phyloP scores from a whole-genome alignment of 495 filamentous ascomycete species.

The Penicillium malachiteum region DNA sequence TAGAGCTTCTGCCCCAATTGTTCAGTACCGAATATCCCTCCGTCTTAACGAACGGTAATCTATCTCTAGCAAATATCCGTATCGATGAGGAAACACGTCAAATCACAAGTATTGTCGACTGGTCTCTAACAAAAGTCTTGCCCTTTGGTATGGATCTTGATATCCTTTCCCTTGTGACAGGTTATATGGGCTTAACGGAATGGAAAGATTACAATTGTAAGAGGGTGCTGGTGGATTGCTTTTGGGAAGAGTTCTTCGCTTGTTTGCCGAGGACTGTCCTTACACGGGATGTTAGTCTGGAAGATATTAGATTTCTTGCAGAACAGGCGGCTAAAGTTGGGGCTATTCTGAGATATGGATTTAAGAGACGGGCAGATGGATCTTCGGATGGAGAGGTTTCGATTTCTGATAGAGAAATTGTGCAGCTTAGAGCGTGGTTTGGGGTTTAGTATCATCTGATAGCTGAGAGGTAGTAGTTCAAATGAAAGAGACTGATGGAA shows the following conservation, averaged over 20 bases:
- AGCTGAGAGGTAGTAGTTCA: background rate
- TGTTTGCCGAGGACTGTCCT: background rate
- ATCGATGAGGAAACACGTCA: background rate
- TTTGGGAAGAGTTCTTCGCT: constrained; percentile 4
- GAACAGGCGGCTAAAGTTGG: constrained; percentile 1
- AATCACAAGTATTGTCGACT: constrained; percentile 7
- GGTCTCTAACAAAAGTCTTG: background rate
- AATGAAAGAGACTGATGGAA: background rate
- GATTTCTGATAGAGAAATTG: background rate
- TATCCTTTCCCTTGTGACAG: background rate
- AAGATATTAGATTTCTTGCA: background rate
- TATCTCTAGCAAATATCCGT: background rate
- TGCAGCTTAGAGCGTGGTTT: background rate
- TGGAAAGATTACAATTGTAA: constrained; percentile 5
- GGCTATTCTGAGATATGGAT: constrained; percentile 6
- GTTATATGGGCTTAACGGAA: background rate
- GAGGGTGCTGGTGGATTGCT: background rate
- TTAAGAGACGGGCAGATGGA: background rate
- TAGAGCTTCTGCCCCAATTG: background rate
- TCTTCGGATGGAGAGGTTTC: constrained; percentile 1
- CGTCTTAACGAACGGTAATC: constrained; percentile 2
- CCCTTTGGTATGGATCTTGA: constrained; percentile 7
- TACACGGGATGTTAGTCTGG: background rate
- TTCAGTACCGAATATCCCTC: background rate
- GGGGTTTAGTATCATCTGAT: background rate